Evolutionary conservation across 2,329 filamentous ascomycete species (phyloP).

Genomic region (Diaporthe citri): DNA sequence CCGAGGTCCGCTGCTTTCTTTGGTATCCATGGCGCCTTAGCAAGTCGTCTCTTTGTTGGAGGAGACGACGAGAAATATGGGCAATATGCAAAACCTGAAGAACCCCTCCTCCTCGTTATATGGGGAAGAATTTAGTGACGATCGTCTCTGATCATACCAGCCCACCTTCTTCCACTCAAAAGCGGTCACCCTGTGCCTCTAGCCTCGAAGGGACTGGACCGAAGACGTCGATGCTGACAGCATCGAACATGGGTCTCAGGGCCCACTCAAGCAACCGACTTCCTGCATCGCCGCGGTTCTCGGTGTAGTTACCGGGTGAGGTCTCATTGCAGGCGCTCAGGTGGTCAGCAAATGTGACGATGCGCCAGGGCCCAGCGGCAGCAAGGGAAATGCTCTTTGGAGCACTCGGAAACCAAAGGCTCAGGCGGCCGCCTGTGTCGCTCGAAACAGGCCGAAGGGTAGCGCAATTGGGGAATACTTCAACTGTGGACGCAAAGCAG

Average conservation of each 20-base stretch:
- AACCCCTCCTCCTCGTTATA: not conserved
- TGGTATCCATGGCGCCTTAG: not conserved
- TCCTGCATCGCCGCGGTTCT: conserved; percentile 4
- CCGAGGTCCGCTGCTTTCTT: not conserved
- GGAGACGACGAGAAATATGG: not conserved
- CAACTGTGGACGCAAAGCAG: not conserved
- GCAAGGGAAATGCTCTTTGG: not conserved
- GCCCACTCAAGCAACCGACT: not conserved
- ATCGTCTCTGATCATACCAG: not conserved
- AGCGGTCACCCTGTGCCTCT: not conserved
- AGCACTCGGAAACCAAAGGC: not conserved
- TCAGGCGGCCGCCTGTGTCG: not conserved
- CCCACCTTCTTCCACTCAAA: not conserved
- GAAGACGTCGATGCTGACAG: not conserved
- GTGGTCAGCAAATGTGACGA: conserved; percentile 11
- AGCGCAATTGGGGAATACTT: not conserved
- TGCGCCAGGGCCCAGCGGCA: not conserved
- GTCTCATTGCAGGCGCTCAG: not conserved
- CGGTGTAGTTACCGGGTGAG: not conserved
- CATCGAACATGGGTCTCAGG: not conserved
- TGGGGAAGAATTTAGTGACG: not conserved
- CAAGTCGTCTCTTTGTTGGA: not conserved
- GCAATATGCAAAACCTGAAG: not conserved
- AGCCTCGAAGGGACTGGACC: not conserved
- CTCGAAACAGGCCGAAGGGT: not conserved